Base-by-base conservation (phyloP, 225 moss, liverwort and hornwort genomes). In the Takakia lepidozioides region DNA sequence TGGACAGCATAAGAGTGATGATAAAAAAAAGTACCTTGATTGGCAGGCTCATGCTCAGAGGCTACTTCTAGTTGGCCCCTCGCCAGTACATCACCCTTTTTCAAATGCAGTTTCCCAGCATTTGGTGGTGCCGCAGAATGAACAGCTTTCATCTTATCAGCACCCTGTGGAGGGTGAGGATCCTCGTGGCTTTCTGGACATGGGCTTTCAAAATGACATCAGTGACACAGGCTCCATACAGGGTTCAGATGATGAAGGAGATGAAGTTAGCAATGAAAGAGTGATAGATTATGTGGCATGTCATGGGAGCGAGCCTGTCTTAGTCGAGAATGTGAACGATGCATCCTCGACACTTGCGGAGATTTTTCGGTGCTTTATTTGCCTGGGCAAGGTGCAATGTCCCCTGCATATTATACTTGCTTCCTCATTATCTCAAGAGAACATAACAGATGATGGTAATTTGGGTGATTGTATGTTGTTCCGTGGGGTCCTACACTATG, bases 301-400 rank as follows among this genome's bases (percentile, higher is more conserved):
- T 56, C 68, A 76, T 29, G 65, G 64, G 29, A 65, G 71, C 2
- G 34, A 65, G 37, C 66, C 68, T 3, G 56, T 59, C 10, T 16
- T 24, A 5, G 51, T 37, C 20, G 62, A 52, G 1, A 66, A 44
- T 9, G 50, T 39, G 10, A 60, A 47, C 38, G 76, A 76, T 23
- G 62, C 72, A 5, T 66, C 81, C 3, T 60, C 81, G 18, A 76
- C 81, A 0, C 50, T 81, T 65, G 81, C 81, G 3, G 76, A 76
- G 38, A 81, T 81, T 29, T 81, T 76, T 51, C 76, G 76, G 19
- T 81, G 81, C 69, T 81, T 81, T 63, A 81, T 81, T 9, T 81
- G 81, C 63, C 72, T 81, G 42, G 72, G 76, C 29, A 72, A 76
- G 76, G 81, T 81, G 48, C 5, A n/a, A n/a, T n/a, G n/a, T n/a